These are phyloP conservation scores for Penicillium concentricum DNA, from an alignment of 2,329 filamentous ascomycete species.

Conservation along the genomic window DNA sequence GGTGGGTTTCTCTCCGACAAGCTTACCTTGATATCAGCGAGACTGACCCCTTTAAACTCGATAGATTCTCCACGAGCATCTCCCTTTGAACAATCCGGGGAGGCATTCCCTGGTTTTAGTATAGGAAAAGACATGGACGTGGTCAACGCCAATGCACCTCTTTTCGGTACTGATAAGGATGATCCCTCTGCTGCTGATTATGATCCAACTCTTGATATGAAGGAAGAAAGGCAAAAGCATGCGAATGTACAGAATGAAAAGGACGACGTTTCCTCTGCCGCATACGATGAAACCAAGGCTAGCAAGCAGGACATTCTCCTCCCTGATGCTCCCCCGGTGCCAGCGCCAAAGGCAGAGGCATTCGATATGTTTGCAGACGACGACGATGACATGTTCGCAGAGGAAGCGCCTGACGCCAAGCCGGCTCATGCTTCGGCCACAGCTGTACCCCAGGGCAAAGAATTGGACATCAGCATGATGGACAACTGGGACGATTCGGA, in stretches of 20 bases:
- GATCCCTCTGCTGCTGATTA: conserved; percentile 92
- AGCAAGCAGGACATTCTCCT: conserved; percentile 54
- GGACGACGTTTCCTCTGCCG: conserved; percentile 53
- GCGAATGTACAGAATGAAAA: conserved; percentile 60
- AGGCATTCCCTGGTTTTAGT: conserved; percentile 60
- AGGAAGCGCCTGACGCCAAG: conserved; percentile 58
- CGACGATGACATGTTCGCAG: conserved; percentile 87
- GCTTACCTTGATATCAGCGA: conserved; percentile 1
- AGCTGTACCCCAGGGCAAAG: conserved; percentile 53
- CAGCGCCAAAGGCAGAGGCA: conserved; percentile 48
- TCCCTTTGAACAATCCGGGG: conserved; percentile 49
- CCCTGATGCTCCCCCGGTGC: conserved; percentile 34
- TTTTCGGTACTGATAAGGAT: conserved; percentile 56
- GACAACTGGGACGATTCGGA: conserved; percentile 94
- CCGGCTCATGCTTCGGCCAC: conserved; percentile 50
- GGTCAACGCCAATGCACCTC: conserved; percentile 53
- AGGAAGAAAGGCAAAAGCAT: conserved; percentile 73
- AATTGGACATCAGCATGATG: conserved; percentile 71
- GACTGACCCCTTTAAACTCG: conserved; percentile 6
- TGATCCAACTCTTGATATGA: conserved; percentile 84
- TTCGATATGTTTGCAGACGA: conserved; percentile 64
- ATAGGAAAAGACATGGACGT: conserved; percentile 67
- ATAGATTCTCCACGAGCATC: conserved; percentile 38
- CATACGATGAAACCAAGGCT: conserved; percentile 60
- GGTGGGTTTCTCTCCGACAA: conserved; percentile 33